Evolutionary conservation across 1,284 basidiomycete species (phyloP).

Genomic region (Leccinum insigne): DNA sequence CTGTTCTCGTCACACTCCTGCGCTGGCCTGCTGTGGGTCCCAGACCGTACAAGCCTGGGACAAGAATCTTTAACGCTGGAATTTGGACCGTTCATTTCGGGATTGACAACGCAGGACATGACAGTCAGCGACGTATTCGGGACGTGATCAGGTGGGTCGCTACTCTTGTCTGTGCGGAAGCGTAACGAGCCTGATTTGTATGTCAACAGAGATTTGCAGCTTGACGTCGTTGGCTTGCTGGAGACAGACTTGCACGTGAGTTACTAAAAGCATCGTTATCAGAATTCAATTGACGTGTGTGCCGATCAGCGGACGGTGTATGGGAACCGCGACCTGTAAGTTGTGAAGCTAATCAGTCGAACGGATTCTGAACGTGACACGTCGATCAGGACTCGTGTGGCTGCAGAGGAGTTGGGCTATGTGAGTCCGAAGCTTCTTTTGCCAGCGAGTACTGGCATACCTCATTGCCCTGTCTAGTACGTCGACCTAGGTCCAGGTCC

Average conservation of each 20-base stretch:
- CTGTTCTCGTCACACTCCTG: constrained; percentile 55
- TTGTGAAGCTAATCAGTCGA: constrained; percentile 11
- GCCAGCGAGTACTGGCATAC: not conserved
- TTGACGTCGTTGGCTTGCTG: constrained; percentile 81
- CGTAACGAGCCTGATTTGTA: constrained; percentile 2
- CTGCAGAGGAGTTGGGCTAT: constrained; percentile 82
- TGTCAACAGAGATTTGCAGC: constrained; percentile 65
- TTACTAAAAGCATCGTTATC: constrained; percentile 8
- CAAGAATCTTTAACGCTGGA: constrained; percentile 80
- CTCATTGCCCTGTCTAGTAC: constrained; percentile 44
- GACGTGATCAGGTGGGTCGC: constrained; percentile 60
- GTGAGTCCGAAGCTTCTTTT: constrained; percentile 42
- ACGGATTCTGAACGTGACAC: constrained; percentile 3
- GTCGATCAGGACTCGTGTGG: constrained; percentile 62
- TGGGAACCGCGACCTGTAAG: constrained; percentile 86
- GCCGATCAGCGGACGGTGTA: constrained; percentile 73
- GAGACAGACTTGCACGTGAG: constrained; percentile 87
- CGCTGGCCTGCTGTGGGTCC: constrained; percentile 48
- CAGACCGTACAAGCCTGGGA: constrained; percentile 63
- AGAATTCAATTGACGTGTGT: constrained; percentile 1
- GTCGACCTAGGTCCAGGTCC: constrained; percentile 87
- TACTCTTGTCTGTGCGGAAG: constrained; percentile 9
- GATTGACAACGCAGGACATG: constrained; percentile 79
- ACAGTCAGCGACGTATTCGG: constrained; percentile 80
- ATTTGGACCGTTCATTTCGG: constrained; percentile 96